phyloP scores from a whole-genome alignment of 179 eudicot species.

The Corrigiola litoralis region DNA sequence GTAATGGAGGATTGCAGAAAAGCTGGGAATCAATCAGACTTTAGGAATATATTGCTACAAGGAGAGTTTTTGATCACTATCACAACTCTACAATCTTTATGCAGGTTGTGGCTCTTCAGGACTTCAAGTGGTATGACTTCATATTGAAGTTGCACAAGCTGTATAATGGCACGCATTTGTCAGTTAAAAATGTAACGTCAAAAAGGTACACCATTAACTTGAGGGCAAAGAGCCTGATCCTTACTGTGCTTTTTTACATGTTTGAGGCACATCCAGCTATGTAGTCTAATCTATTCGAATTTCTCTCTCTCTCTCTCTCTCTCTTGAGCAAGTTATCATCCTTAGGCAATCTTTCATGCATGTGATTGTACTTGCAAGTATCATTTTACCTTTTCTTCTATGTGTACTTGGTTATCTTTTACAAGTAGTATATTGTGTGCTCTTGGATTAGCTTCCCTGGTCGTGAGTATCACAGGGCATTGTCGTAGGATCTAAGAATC shows the following conservation, averaged over 20 bases:
- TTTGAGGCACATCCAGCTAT: not conserved
- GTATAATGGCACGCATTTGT: conserved; percentile 82
- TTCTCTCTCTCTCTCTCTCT: not conserved
- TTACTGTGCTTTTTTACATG: not conserved
- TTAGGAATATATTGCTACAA: not conserved
- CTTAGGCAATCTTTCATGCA: not conserved
- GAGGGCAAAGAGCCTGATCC: not conserved
- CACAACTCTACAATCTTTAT: not conserved
- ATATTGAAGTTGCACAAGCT: conserved; percentile 73
- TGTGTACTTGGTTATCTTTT: too few relatives aligned
- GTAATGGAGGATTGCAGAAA: not conserved
- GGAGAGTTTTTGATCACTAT: not conserved
- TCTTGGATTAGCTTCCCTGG: not conserved
- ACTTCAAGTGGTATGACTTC: conserved; percentile 96
- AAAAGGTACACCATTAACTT: conserved; percentile 43
- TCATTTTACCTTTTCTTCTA: not conserved
- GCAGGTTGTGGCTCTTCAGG: conserved; percentile 91
- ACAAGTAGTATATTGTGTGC: too few relatives aligned
- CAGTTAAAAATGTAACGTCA: conserved; percentile 69
- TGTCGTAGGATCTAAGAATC: not conserved
- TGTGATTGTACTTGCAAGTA: not conserved
- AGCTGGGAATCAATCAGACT: not conserved
- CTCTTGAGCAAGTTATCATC: not conserved
- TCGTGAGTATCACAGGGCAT: too few relatives aligned
- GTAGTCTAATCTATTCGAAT: too few relatives aligned